A percentile compares a stretch with the other conserved stretches of the same genome.
These are phyloP conservation scores for Cenchrus americanus DNA, from an alignment of 176 grass and related monocot species.

Conservation along the genomic window DNA sequence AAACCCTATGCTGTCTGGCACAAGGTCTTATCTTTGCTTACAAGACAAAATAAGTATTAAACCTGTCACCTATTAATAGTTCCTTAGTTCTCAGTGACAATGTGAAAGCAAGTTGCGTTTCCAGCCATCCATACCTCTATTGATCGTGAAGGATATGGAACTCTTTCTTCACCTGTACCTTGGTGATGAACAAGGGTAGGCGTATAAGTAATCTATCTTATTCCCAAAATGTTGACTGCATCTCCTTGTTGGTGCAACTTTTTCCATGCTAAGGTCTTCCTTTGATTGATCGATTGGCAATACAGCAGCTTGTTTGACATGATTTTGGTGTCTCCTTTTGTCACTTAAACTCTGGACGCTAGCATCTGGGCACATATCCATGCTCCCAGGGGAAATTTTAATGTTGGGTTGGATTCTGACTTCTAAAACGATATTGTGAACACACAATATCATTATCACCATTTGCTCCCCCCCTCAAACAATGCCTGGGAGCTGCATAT, in stretches of 20 bases:
- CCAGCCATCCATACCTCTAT: neutral
- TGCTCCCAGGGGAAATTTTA: neutral
- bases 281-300: neutral
- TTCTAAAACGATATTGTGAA: neutral
- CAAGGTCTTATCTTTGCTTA: neutral
- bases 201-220: neutral
- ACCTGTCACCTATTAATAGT: neutral
- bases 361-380: neutral
- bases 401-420: neutral
- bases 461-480: neutral
- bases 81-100: neutral
- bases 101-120: neutral
- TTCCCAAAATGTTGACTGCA: neutral
- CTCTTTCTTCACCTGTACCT: neutral
- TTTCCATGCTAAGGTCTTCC: neutral
- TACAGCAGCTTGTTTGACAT: neutral
- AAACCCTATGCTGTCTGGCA: neutral
- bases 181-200: neutral
- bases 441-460: neutral
- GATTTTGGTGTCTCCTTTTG: conserved; percentile 1
- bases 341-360: neutral
- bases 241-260: neutral
- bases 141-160: neutral
- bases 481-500: neutral
- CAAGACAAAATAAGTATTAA: neutral